Evolutionary conservation across 495 filamentous ascomycete species (phyloP).

Genomic region (Aspergillus mulundensis): DNA sequence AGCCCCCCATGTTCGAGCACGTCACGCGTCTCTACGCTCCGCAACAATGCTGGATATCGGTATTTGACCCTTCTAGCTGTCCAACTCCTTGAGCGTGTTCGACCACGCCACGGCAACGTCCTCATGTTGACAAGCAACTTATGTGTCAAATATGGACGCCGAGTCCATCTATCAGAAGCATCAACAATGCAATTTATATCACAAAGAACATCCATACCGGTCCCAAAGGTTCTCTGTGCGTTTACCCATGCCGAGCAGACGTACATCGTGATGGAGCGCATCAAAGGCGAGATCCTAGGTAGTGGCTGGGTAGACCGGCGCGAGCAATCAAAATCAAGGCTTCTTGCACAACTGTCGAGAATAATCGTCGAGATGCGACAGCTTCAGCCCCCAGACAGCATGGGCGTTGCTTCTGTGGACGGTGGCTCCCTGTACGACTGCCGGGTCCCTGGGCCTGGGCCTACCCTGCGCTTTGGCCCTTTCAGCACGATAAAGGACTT

Average conservation of each 20-base stretch:
- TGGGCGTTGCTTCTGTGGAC: constrained; percentile 35
- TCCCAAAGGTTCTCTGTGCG: constrained; percentile 47
- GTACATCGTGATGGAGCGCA: constrained; percentile 51
- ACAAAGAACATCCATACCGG: constrained; percentile 46
- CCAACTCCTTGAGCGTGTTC: constrained; percentile 21
- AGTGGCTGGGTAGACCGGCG: constrained; percentile 26
- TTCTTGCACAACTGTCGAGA: constrained; percentile 40
- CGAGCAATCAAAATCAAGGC: constrained; percentile 37
- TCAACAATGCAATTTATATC: constrained; percentile 45
- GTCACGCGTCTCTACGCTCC: too few relatives aligned
- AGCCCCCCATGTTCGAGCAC: too few relatives aligned
- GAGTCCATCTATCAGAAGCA: constrained; percentile 43
- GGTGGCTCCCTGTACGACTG: constrained; percentile 39
- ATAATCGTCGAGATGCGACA: constrained; percentile 39
- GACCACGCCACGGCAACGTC: constrained; percentile 23
- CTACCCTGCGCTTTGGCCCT: constrained; percentile 34
- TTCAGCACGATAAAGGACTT: constrained; percentile 41
- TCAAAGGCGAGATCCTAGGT: constrained; percentile 41
- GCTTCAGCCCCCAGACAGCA: constrained; percentile 31
- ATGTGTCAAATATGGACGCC: constrained; percentile 39
- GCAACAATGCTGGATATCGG: too few relatives aligned
- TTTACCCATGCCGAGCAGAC: constrained; percentile 38
- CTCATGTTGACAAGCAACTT: constrained; percentile 32
- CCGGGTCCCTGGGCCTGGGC: constrained; percentile 29
- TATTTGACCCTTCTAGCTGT: constrained; percentile 26